Conservation (phyloP, 306 rosid genomes). For the Myrica gale region DNA sequence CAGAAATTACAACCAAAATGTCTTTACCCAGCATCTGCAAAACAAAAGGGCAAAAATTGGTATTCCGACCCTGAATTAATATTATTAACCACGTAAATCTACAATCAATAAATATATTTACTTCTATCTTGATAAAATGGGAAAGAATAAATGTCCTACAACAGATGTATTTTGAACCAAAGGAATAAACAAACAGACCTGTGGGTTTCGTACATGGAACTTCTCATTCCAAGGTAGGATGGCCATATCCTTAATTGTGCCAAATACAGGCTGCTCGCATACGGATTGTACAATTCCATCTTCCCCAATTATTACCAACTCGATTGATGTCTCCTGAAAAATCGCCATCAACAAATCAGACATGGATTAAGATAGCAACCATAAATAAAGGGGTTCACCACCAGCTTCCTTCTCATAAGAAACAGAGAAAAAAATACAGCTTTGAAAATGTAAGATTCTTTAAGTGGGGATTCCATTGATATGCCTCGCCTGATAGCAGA, state of each 20-base stretch:
- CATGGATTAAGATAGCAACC: slow-evolving; percentile 5
- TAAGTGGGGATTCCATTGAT: no score
- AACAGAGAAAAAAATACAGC: background rate
- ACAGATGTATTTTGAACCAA: background rate
- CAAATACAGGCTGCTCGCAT: slow-evolving; percentile 91
- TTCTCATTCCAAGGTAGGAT: slow-evolving; percentile 78
- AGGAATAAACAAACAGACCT: slow-evolving; percentile 43
- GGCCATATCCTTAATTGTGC: slow-evolving; percentile 82
- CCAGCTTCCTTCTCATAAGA: background rate
- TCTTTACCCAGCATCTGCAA: slow-evolving; percentile 78
- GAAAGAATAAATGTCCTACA: background rate
- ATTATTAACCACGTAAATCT: slow-evolving; percentile 6
- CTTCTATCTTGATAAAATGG: background rate
- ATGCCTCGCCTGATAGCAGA: background rate
- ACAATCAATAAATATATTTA: slow-evolving; percentile 7
- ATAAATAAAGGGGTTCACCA: background rate
- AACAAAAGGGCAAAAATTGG: slow-evolving; percentile 17
- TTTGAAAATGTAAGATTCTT: no score
- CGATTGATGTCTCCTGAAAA: slow-evolving; percentile 86
- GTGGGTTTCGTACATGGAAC: slow-evolving; percentile 44
- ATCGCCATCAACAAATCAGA: slow-evolving; percentile 12
- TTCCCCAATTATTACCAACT: slow-evolving; percentile 69
- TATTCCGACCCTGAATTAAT: slow-evolving; percentile 14
- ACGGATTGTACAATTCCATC: slow-evolving; percentile 81
- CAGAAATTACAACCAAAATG: slow-evolving; percentile 77